phyloP scores from a whole-genome alignment of 306 rosid genomes.

The Sophora flavescens region DNA sequence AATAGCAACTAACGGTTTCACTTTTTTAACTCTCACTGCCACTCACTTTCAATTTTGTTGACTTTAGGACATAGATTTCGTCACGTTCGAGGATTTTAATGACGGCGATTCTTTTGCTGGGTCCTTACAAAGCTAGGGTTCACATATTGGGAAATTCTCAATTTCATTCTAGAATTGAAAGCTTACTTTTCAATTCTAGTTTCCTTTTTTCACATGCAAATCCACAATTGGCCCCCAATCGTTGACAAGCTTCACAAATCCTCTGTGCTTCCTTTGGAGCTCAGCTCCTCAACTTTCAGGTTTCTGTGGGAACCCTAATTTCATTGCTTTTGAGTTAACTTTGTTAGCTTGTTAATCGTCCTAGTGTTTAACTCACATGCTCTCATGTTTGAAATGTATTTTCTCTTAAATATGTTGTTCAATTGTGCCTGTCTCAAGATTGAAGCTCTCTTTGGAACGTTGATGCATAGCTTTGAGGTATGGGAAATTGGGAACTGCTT shows the following conservation, averaged over 20 bases:
- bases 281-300: constrained; percentile 18
- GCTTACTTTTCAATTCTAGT: not conserved
- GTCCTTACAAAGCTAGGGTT: not conserved
- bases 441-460: constrained; percentile 13
- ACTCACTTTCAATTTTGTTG: constrained; percentile 19
- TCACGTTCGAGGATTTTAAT: too few relatives aligned
- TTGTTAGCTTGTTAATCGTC: not conserved
- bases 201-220: not conserved
- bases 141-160: not conserved
- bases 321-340: not conserved
- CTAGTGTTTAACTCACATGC: constrained; percentile 10
- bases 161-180: not conserved
- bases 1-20: not conserved
- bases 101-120: too few relatives aligned
- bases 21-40: not conserved
- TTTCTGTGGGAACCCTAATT: constrained; percentile 29
- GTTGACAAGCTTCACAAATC: constrained; percentile 9
- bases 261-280: not conserved
- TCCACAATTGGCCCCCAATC: not conserved
- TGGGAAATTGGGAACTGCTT: not conserved
- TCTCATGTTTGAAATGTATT: constrained; percentile 5
- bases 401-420: not conserved
- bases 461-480: constrained; percentile 19
- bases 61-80: constrained; percentile 1
- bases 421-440: constrained; percentile 3